Percentiles rank a stretch among this genome's conserved stretches.
phyloP scores from a whole-genome alignment of 169 alveolate species.

The Plasmodium blacklocki region DNA sequence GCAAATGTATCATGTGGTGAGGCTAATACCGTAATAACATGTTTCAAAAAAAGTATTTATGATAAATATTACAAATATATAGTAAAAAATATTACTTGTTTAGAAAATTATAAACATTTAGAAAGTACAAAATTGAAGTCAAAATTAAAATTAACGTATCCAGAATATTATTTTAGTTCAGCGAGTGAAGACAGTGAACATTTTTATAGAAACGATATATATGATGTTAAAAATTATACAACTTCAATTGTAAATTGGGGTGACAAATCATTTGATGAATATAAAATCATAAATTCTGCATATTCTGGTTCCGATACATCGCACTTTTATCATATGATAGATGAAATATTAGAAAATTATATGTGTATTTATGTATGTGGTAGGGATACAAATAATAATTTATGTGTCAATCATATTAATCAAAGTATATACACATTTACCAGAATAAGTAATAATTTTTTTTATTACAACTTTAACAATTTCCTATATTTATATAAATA shows the following conservation, averaged over 20 bases:
- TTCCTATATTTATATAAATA: constrained; percentile 57
- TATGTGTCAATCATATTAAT: constrained; percentile 56
- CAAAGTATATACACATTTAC: constrained; percentile 67
- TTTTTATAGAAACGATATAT: constrained; percentile 63
- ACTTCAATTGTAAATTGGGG: constrained; percentile 72
- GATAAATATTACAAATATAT: constrained; percentile 68
- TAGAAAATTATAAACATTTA: constrained; percentile 65
- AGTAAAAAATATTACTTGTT: constrained; percentile 66
- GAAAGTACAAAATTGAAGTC: constrained; percentile 59
- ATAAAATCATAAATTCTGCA: constrained; percentile 51
- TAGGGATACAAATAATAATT: constrained; percentile 71
- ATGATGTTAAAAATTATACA: constrained; percentile 67
- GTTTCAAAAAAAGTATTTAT: constrained; percentile 64
- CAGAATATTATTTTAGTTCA: constrained; percentile 49
- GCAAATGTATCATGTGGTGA: constrained; percentile 72
- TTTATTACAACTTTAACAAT: constrained; percentile 65
- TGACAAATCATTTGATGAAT: constrained; percentile 73
- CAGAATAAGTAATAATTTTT: constrained; percentile 47
- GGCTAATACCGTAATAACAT: constrained; percentile 70
- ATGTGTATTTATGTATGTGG: constrained; percentile 75
- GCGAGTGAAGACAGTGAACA: constrained; percentile 33
- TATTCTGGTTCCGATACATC: constrained; percentile 71
- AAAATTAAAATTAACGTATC: constrained; percentile 27
- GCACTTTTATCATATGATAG: constrained; percentile 56
- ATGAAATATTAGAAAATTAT: constrained; percentile 69